phyloP scores from a whole-genome alignment of 139 green algal species.

The Gonium pectorale region DNA sequence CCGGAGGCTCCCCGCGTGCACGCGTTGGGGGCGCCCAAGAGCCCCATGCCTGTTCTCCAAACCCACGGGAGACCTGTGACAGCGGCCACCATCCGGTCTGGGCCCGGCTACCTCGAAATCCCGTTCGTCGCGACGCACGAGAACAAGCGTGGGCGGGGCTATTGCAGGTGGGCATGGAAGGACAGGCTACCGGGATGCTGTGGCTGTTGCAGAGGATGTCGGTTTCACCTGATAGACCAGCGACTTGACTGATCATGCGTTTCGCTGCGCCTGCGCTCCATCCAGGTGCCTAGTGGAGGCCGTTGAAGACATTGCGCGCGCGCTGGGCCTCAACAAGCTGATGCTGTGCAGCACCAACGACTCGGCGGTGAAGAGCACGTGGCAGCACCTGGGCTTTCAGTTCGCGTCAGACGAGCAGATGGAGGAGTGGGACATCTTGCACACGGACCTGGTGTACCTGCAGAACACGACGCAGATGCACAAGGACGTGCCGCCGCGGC shows the following conservation, averaged over 20 bases:
- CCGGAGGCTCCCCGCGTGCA: conserved; percentile 52
- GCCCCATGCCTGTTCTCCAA: conserved; percentile 71
- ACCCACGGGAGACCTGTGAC: conserved; percentile 81
- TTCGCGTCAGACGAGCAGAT: conserved; percentile 79
- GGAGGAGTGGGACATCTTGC: conserved; percentile 76
- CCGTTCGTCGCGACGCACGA: conserved; percentile 92
- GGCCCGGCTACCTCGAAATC: conserved; percentile 88
- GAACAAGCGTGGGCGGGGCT: conserved; percentile 77
- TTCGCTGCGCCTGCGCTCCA: not conserved
- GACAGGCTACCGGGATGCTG: no score
- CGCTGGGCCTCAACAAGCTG: conserved; percentile 61
- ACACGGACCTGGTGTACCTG: conserved; percentile 92
- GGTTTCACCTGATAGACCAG: no score
- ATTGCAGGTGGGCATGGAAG: conserved; percentile 79
- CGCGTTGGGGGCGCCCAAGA: conserved; percentile 68
- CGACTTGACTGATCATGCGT: not conserved
- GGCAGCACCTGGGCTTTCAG: conserved; percentile 87
- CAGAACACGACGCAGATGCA: conserved; percentile 93
- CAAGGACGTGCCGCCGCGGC: conserved; percentile 73
- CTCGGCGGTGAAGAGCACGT: conserved; percentile 60
- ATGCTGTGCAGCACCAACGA: conserved; percentile 79
- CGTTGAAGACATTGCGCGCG: conserved; percentile 81
- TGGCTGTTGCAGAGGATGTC: no score
- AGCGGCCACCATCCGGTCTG: conserved; percentile 87
- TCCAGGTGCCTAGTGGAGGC: conserved; percentile 87